Base-by-base conservation (phyloP, 1,139 yeast genomes). In the Lodderomyces orthopsilosis region DNA sequence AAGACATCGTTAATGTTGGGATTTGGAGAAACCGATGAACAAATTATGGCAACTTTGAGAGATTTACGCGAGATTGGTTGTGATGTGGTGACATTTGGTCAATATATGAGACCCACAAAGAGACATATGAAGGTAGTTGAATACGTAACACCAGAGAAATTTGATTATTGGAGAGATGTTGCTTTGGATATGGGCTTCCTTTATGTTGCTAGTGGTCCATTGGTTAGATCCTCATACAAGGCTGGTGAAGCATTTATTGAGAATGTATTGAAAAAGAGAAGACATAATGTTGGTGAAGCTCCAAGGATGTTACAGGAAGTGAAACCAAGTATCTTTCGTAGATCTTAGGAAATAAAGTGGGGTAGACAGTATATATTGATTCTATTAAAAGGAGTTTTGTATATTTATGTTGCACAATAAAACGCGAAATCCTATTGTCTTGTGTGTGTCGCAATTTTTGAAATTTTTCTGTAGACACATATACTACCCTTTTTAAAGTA, bases 201-300 rank as follows among this genome's bases (percentile, higher is more conserved):
- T 42, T 93, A 94, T 60, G 95, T 96, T 61, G 98, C 98, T 2
- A 85, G 95, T 54, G 98, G 98, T 3, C 98, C 99, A 6, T 75
- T 94, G 56, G 98, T 94, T 13, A 80, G 99, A 62, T 89, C 97
- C 1, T 87, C 96, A 1, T 94, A 94, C 66, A 94, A 93, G 66
- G 99, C 99, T 14, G 99, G 99, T 49, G 99, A 94, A 65, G 90
- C 96, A 1, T 94, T 90, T 58, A 91, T 94, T 56, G 98, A 94
- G 65, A 93, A 93, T 59, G 95, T 93, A 30, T 74, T 94, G 51
- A 83, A 84, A 58, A 87, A 87, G 68, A 81, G 94, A 61, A 71
- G 70, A 57, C 77, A 73, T 51, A 72, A 72, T 50, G 77, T 72
- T 23, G 78, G 78, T 4, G 76, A 72, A 48, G 45, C 67, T 15